Evolutionary conservation across 2,329 filamentous ascomycete genomes (phyloP).

Genomic region (Aspergillus sp.): DNA sequence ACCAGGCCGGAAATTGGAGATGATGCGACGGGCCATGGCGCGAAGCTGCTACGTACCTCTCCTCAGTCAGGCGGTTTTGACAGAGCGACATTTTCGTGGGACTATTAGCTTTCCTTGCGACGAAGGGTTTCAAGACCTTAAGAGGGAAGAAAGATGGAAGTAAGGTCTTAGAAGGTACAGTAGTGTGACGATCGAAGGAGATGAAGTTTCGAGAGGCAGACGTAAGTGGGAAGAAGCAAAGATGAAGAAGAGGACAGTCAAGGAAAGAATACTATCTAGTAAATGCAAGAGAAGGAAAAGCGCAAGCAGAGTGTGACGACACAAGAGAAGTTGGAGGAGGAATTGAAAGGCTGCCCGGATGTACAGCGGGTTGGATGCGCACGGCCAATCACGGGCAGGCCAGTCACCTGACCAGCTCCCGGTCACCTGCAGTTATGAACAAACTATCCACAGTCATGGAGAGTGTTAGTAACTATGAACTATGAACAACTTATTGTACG

Average conservation of each 20-base stretch:
- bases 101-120: neutral
- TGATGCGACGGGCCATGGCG: neutral
- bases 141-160: neutral
- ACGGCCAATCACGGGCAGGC: slow-evolving; percentile 17
- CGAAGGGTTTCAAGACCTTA: neutral
- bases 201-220: neutral
- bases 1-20: neutral
- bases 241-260: too few relatives aligned
- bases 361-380: slow-evolving; percentile 14
- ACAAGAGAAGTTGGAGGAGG: neutral
- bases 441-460: too few relatives aligned
- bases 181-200: neutral
- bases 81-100: slow-evolving; percentile 72
- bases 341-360: slow-evolving; percentile 4
- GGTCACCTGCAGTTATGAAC: too few relatives aligned
- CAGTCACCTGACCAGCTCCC: slow-evolving; percentile 10
- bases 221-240: too few relatives aligned
- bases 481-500: too few relatives aligned
- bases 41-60: slow-evolving; percentile 61
- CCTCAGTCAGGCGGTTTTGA: slow-evolving; percentile 82
- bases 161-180: too few relatives aligned
- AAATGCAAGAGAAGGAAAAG: neutral
- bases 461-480: too few relatives aligned
- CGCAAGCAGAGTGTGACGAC: neutral
- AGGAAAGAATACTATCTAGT: too few relatives aligned